Percentiles rank a stretch among this genome's conserved stretches.
These are phyloP conservation scores for Erysimum cheiranthoides DNA, from an alignment of 345 rosid genomes.

Conservation along the genomic window DNA sequence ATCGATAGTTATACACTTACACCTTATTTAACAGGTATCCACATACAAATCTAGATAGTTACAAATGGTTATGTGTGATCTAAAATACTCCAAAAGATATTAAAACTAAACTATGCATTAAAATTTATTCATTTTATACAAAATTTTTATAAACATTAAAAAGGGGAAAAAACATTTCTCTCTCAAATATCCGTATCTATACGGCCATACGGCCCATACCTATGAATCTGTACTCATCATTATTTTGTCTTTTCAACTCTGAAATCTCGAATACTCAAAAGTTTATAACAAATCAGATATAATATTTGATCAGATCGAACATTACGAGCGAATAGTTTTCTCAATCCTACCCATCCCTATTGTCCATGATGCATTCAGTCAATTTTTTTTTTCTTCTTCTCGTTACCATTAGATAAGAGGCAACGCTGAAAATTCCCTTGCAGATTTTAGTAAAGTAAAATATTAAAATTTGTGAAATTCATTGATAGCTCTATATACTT, in stretches of 20 bases:
- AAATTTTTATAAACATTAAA: too few species aligned
- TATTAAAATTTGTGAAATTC: not conserved
- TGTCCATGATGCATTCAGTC: slow-evolving; percentile 7
- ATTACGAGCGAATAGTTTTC: not conserved
- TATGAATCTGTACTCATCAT: slow-evolving; percentile 19
- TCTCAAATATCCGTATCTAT: not conserved
- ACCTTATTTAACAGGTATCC: not conserved
- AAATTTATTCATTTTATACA: not conserved
- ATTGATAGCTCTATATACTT: not conserved
- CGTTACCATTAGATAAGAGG: not conserved
- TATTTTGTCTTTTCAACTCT: slow-evolving; percentile 4
- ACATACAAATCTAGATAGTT: not conserved
- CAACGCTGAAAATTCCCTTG: not conserved
- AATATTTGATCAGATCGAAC: not conserved
- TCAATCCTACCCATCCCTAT: slow-evolving; percentile 1
- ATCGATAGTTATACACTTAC: not conserved
- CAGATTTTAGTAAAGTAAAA: not conserved
- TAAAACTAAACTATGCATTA: not conserved
- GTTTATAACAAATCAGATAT: not conserved
- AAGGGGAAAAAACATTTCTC: not conserved
- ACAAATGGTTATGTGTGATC: not conserved
- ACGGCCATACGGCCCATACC: slow-evolving; percentile 5
- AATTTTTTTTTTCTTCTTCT: not conserved
- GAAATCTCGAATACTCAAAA: slow-evolving; percentile 3
- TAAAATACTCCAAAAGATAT: not conserved